These are phyloP conservation scores for Trichopus zeylanicus DNA, from an alignment of 116 monocot species.

Conservation along the genomic window DNA sequence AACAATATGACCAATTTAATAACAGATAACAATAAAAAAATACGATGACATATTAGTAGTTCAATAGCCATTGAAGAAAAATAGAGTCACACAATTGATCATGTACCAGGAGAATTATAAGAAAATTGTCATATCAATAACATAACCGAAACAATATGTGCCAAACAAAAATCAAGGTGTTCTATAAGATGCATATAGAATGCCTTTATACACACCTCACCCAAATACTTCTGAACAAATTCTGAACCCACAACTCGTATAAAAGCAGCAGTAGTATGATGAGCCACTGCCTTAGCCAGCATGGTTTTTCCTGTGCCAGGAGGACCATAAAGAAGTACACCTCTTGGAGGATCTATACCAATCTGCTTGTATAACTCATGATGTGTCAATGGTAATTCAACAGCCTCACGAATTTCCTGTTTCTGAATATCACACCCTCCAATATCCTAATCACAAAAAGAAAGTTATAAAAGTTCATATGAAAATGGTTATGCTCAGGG, in stretches of 20 bases:
- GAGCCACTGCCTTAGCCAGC: constrained; percentile 99
- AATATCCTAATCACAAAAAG: constrained; percentile 67
- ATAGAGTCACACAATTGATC: not conserved
- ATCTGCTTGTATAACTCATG: constrained; percentile 98
- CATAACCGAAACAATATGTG: not conserved
- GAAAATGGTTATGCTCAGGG: not conserved
- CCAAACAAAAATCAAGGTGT: not conserved
- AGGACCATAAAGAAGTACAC: constrained; percentile 96
- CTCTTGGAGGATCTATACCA: constrained; percentile 97
- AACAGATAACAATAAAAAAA: too few relatives aligned
- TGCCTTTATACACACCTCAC: constrained; percentile 59
- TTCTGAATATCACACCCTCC: constrained; percentile 99
- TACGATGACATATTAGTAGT: too few relatives aligned
- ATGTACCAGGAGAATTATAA: not conserved
- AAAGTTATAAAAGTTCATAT: not conserved
- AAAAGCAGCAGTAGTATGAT: constrained; percentile 99
- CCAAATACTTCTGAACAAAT: constrained; percentile 99
- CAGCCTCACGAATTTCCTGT: constrained; percentile 98
- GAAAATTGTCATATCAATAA: not conserved
- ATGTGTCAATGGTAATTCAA: constrained; percentile 94
- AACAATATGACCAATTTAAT: too few relatives aligned
- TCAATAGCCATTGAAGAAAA: not conserved
- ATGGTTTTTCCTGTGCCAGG: constrained; percentile 99
- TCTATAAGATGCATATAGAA: not conserved
- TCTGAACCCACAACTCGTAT: constrained; percentile 98